A percentile compares a stretch with the other conserved stretches of the same genome.
phyloP scores from a whole-genome alignment of 1,284 basidiomycete genomes.

The Trametes versicolor region DNA sequence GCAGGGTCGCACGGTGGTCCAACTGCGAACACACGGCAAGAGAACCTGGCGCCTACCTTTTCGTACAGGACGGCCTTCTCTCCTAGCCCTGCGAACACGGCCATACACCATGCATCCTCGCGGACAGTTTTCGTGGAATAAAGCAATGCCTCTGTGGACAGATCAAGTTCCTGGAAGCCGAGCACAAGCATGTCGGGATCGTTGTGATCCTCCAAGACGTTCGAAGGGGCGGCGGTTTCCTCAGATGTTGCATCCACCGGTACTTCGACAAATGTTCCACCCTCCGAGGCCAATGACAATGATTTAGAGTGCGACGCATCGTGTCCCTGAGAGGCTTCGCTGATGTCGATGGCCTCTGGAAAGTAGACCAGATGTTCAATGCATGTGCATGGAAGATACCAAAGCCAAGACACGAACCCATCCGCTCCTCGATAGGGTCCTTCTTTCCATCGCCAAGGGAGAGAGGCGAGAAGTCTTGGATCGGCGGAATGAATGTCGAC shows the following conservation, averaged over 20 bases:
- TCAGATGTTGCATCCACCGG: slow-evolving; percentile 17
- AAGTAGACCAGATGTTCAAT: neutral
- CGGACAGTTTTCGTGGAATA: slow-evolving; percentile 67
- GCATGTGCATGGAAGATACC: neutral
- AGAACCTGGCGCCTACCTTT: slow-evolving; percentile 57
- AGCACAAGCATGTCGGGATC: slow-evolving; percentile 75
- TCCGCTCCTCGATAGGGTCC: slow-evolving; percentile 20
- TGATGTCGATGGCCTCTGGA: slow-evolving; percentile 9
- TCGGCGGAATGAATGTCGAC: slow-evolving; percentile 47
- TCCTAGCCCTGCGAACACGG: slow-evolving; percentile 74
- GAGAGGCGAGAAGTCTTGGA: slow-evolving; percentile 51
- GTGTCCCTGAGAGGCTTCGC: neutral
- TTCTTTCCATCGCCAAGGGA: slow-evolving; percentile 34
- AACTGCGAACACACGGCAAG: slow-evolving; percentile 10
- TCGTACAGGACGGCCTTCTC: slow-evolving; percentile 69
- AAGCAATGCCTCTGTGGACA: slow-evolving; percentile 77
- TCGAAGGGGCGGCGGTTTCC: slow-evolving; percentile 10
- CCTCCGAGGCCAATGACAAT: slow-evolving; percentile 10
- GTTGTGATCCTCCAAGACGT: slow-evolving; percentile 40
- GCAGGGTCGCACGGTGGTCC: slow-evolving; percentile 16
- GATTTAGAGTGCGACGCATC: slow-evolving; percentile 16
- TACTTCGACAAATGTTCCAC: neutral
- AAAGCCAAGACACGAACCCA: slow-evolving; percentile 19
- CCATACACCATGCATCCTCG: slow-evolving; percentile 75
- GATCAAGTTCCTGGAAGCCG: slow-evolving; percentile 81